Evolutionary conservation across 148 eudicot genomes (phyloP).

Genomic region (Gaultheria prostrata): DNA sequence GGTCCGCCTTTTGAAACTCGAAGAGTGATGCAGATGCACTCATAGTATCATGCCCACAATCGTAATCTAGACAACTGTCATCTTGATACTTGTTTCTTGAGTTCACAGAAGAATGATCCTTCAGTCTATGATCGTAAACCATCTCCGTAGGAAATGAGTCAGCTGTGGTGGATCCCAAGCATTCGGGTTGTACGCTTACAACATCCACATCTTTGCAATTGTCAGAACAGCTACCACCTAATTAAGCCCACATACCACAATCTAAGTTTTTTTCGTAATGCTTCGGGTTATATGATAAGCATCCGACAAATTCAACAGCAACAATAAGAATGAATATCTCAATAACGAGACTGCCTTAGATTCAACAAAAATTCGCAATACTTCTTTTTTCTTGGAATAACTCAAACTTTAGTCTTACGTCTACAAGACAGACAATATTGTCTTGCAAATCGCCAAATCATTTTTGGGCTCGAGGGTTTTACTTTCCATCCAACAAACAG

Average conservation of each 20-base stretch:
- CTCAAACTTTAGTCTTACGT: neutral
- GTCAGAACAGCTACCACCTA: constrained; percentile 26
- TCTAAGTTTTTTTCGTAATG: neutral
- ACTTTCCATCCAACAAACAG: neutral
- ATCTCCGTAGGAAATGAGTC: constrained; percentile 12
- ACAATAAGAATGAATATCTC: neutral
- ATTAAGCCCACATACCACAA: neutral
- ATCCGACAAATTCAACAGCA: neutral
- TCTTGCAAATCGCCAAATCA: neutral
- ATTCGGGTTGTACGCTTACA: constrained; percentile 26
- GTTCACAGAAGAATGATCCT: constrained; percentile 17
- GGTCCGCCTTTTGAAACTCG: constrained; percentile 66
- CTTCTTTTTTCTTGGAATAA: neutral
- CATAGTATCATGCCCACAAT: constrained; percentile 34
- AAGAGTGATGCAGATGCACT: constrained; percentile 37
- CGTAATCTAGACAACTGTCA: constrained; percentile 39
- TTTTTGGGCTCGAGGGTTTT: neutral
- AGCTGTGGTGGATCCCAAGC: constrained; percentile 14
- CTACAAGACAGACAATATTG: neutral
- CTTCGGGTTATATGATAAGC: neutral
- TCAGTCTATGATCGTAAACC: constrained; percentile 13
- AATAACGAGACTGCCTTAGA: neutral
- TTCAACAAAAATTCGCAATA: neutral
- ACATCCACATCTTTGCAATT: constrained; percentile 39
- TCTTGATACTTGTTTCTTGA: constrained; percentile 39